These are phyloP conservation scores for Cystobasidiaceae sp. DNA, from an alignment of 1,284 basidiomycete species.

Conservation along the genomic window DNA sequence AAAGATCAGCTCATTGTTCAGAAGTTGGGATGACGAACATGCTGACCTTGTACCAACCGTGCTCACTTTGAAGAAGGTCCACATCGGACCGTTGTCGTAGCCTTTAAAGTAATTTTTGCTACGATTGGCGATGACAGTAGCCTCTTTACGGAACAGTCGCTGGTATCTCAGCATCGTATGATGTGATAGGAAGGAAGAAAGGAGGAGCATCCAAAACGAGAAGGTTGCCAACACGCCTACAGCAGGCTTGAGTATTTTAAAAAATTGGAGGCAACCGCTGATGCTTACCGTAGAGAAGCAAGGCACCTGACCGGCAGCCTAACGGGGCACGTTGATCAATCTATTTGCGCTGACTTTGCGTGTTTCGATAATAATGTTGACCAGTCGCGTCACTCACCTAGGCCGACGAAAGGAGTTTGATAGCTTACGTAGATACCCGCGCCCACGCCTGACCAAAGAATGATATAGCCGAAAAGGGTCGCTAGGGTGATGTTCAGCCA, in stretches of 20 bases:
- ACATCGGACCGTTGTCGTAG: neutral
- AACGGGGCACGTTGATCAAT: neutral
- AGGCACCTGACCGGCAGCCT: slow-evolving; percentile 9
- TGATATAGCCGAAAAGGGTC: neutral
- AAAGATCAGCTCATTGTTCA: neutral
- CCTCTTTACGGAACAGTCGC: neutral
- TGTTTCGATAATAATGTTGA: neutral
- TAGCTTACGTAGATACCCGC: slow-evolving; percentile 20
- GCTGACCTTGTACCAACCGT: neutral
- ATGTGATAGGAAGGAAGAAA: neutral
- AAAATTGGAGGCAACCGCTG: neutral
- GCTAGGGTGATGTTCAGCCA: neutral
- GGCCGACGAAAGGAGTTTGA: neutral
- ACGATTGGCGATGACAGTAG: neutral
- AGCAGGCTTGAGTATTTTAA: neutral
- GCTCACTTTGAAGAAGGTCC: neutral
- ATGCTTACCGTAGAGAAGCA: slow-evolving; percentile 1
- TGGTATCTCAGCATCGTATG: slow-evolving; percentile 1
- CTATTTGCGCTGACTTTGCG: too few relatives aligned
- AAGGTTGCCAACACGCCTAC: neutral
- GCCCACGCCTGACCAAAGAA: slow-evolving; percentile 2
- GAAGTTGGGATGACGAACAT: neutral
- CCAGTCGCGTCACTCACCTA: neutral
- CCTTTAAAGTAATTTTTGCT: neutral
- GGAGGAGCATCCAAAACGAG: neutral